phyloP scores from a whole-genome alignment of 208 protist species.

The Sergeia podlipaevii region DNA sequence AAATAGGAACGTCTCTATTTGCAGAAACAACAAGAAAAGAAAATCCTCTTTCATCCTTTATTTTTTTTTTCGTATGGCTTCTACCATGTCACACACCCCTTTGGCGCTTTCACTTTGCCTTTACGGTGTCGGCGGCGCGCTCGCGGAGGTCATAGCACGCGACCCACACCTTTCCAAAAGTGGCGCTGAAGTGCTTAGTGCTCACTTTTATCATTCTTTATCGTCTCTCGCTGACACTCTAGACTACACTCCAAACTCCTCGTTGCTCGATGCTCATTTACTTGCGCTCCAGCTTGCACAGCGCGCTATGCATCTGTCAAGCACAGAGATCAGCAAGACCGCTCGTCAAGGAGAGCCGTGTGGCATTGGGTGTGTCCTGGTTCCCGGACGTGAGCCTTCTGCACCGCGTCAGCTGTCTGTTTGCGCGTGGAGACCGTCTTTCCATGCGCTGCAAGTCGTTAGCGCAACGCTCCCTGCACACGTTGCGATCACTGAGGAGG shows the following conservation, averaged over 20 bases:
- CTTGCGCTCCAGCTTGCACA: constrained; percentile 54
- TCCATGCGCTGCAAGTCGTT: too few relatives aligned
- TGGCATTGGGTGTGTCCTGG: too few relatives aligned
- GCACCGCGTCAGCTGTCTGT: too few relatives aligned
- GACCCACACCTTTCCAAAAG: constrained; percentile 31
- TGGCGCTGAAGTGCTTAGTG: constrained; percentile 59
- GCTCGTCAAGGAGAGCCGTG: too few relatives aligned
- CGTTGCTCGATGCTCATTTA: constrained; percentile 23
- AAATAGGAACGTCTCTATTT: neutral
- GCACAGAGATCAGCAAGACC: neutral
- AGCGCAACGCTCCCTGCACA: too few relatives aligned
- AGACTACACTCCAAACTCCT: constrained; percentile 31
- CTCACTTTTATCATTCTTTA: constrained; percentile 45
- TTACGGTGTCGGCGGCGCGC: constrained; percentile 39
- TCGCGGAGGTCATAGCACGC: too few relatives aligned
- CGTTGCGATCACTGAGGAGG: too few relatives aligned
- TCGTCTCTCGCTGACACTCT: constrained; percentile 16
- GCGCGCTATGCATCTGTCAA: constrained; percentile 30
- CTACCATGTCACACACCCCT: too few relatives aligned
- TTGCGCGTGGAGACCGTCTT: too few relatives aligned
- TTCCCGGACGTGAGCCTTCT: neutral
- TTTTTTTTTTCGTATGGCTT: neutral
- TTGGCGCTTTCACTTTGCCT: constrained; percentile 34
- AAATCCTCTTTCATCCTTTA: neutral
- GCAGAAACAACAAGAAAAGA: too few relatives aligned